Base-by-base conservation (phyloP, 2,329 filamentous ascomycete genomes). In the Lasiodiplodia sp. region DNA sequence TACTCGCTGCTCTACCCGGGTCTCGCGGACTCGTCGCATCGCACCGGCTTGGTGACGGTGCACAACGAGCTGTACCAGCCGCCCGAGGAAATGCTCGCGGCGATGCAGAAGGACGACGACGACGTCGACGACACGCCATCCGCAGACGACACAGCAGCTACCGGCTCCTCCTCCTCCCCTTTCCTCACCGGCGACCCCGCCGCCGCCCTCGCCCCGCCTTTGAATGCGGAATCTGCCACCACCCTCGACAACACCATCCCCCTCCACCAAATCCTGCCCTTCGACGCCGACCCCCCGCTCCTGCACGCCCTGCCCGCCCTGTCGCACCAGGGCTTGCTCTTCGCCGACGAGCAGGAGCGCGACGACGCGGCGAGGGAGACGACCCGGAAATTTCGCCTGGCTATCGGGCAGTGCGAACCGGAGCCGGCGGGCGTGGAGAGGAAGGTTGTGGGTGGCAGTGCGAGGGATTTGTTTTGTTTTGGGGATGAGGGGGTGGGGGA, bases 1-100 rank as follows among this genome's bases (percentile, higher is more conserved):
- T 97, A 96, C 79, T 89, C 87, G 73, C 89, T 92, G 66, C 80
- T 97, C 0, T 97, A 97, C 75, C 95, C 95, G 0, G 87, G 89
- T 47, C 28, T 64, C 1, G 40, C 40, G 0, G n/a, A 8, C 76
- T 73, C 73, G 2, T 71, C 86, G 78, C 62, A 8, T 85, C 76
- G 49, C 82, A 73, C 82, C 87, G 4, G 44, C 18, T 81, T 97
- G 14, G 88, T 89, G n/a, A 91, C 89, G 0, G 82, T 95, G 0
- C 94, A 97, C 78, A 88, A 86, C 69, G 94, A 97, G 72, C 81
- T 96, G 5, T 89, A 88, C 69, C 86, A 88, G 49, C 76, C 85
- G 1, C 94, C 94, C 0, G 93, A 97, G 78, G 94, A 89, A 73
- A 56, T 88, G 81, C 69, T 56, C 71, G 3, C 69, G 71, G 34